phyloP scores from a whole-genome alignment of 2,329 filamentous ascomycete species.

The Colletotrichum somersetense region DNA sequence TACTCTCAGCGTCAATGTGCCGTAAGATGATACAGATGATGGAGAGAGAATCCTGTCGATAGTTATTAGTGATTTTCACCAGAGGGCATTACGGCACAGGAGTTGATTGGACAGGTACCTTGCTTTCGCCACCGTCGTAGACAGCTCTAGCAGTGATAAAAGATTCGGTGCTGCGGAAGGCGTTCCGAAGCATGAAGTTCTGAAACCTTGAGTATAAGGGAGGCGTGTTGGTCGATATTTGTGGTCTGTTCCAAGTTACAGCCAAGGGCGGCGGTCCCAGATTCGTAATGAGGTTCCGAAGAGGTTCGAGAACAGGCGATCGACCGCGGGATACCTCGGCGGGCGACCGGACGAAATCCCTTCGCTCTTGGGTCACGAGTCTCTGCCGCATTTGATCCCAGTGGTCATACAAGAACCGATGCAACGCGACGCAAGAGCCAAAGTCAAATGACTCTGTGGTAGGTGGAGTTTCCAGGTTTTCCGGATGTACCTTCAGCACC shows the following conservation, averaged over 20 bases:
- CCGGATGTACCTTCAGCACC: constrained; percentile 58
- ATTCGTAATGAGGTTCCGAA: constrained; percentile 73
- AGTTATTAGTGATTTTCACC: not conserved
- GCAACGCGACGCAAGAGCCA: constrained; percentile 76
- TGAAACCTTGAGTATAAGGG: constrained; percentile 77
- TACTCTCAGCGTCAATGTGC: constrained; percentile 74
- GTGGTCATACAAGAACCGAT: constrained; percentile 78
- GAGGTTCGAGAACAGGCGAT: constrained; percentile 69
- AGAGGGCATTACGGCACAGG: not conserved
- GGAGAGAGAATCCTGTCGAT: constrained; percentile 69
- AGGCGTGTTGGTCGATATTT: constrained; percentile 73
- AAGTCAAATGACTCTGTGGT: constrained; percentile 73
- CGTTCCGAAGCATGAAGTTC: constrained; percentile 79
- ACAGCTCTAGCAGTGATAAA: constrained; percentile 74
- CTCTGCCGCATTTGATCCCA: constrained; percentile 78
- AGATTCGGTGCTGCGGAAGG: constrained; percentile 74
- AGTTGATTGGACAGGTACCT: constrained; percentile 53
- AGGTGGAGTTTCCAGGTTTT: constrained; percentile 56
- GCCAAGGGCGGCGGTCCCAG: constrained; percentile 76
- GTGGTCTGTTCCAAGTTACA: constrained; percentile 77
- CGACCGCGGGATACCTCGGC: constrained; percentile 64
- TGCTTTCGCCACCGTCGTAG: constrained; percentile 79
- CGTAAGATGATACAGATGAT: constrained; percentile 78
- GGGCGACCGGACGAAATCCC: constrained; percentile 67
- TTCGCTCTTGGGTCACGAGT: constrained; percentile 70